Evolutionary conservation across 345 rosid species (phyloP).

Genomic region (Corchorus capsularis): DNA sequence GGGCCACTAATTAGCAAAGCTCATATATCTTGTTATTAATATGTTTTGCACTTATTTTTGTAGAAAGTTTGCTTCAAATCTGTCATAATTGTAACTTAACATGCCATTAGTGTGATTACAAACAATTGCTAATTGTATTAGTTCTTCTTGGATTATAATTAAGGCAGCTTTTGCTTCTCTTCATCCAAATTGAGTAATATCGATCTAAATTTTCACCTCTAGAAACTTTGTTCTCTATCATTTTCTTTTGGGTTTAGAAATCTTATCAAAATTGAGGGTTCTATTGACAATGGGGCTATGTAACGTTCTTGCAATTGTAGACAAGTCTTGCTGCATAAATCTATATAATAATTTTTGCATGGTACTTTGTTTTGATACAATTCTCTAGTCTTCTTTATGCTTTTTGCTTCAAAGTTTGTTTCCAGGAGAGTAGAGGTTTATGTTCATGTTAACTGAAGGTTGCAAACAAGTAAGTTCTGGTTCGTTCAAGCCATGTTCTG

Average conservation of each 20-base stretch:
- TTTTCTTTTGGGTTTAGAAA: not conserved
- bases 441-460: not conserved
- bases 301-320: not conserved
- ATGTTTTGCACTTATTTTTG: not conserved
- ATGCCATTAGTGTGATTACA: not conserved
- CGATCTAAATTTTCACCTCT: not conserved
- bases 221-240: not conserved
- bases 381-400: not conserved
- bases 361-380: not conserved
- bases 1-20: not conserved
- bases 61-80: not conserved
- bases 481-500: no score
- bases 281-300: not conserved
- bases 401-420: not conserved
- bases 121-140: not conserved
- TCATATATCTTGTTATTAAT: not conserved
- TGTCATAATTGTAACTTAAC: not conserved
- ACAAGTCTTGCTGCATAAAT: constrained; percentile 1
- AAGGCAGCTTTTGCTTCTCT: not conserved
- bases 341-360: not conserved
- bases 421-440: not conserved
- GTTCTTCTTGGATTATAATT: not conserved
- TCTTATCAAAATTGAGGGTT: not conserved
- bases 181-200: not conserved
- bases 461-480: no score